Evolutionary conservation across 2,329 filamentous ascomycete genomes (phyloP), one percentile per base, ranked within the genome.

Genomic region (Phaeoacremonium minimum): DNA sequence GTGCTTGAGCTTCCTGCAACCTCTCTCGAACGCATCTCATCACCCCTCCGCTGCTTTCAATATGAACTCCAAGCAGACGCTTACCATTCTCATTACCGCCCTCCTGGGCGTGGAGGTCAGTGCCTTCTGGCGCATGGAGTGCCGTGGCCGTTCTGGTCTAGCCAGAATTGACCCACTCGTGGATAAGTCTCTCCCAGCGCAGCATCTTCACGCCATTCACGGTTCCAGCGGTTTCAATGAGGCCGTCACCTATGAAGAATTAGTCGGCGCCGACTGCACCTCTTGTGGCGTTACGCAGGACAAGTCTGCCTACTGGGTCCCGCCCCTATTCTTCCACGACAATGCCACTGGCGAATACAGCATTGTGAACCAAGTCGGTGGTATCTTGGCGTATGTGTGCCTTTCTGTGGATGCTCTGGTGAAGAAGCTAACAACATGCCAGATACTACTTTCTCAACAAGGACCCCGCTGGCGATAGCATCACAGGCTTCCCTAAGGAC

Each of bases 121-220:
- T 48, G 89, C 85, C 41, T 95, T 95, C 63, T 95, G 87, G 87
- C 87, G 89, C 56, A 85, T 95, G 75, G 84, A 87, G 51, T 95
- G 88, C 61, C 83, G 77, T 48, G 81, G 80, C 38, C 73, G 75
- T 32, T 69, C 80, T 46, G 86, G 80, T 44, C 58, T 87, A 39
- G 84, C 79, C 33, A 77, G 87, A 39, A 69, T 95, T 28, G 88
- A 95, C 55, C 88, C 88, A 14, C 69, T 95, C 38, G 71, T 93
- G 38, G 71, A 77, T 40, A 74, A 73, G 4, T 81, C 78, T 33
- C 49, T 52, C 15, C 44, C 78, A 20, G 75, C 81, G 8, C 57
- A 69, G 41, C 89, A 95, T 60, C 73, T 75, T 15, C 89, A 95
- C 60, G 67, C 79, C 13, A 75, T 93, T 50, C 80, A 87, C 57